Conservation (phyloP, 352 stramenopile genomes). For the Phytophthora tubulina region DNA sequence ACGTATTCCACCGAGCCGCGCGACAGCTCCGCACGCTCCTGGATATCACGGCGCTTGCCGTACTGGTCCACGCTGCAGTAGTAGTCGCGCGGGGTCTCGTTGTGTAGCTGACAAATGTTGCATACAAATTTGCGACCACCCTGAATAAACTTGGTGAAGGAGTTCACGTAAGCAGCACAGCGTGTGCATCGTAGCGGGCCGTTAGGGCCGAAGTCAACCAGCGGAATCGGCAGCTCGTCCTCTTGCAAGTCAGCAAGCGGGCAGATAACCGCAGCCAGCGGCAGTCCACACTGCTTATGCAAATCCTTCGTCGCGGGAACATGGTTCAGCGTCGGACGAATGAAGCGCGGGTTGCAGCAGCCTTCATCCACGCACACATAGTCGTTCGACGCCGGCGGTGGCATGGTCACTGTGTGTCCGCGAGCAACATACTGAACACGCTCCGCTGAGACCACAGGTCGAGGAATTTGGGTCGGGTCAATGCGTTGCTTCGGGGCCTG, state of each 20-base stretch:
- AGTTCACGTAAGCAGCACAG: slow-evolving; percentile 90
- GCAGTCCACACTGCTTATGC: slow-evolving; percentile 79
- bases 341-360: slow-evolving; percentile 91
- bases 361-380: slow-evolving; percentile 89
- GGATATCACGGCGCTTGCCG: slow-evolving; percentile 80
- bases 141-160: slow-evolving; percentile 90
- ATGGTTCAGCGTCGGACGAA: slow-evolving; percentile 89
- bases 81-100: slow-evolving; percentile 88
- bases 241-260: slow-evolving; percentile 85
- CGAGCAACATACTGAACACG: slow-evolving; percentile 80
- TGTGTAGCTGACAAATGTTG: slow-evolving; percentile 90
- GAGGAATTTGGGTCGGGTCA: slow-evolving; percentile 90
- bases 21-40: slow-evolving; percentile 83
- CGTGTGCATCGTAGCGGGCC: slow-evolving; percentile 87
- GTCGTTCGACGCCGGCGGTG: slow-evolving; percentile 76
- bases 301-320: slow-evolving; percentile 81
- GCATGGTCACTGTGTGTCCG: slow-evolving; percentile 87
- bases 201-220: slow-evolving; percentile 88
- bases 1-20: slow-evolving; percentile 90
- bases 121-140: slow-evolving; percentile 88
- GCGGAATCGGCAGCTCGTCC: slow-evolving; percentile 82
- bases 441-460: slow-evolving; percentile 74
- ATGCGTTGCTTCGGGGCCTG: slow-evolving; percentile 82
- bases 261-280: slow-evolving; percentile 84
- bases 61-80: slow-evolving; percentile 91